phyloP scores from a whole-genome alignment of 2,329 filamentous ascomycete species.

The Xylaria hypoxylon region DNA sequence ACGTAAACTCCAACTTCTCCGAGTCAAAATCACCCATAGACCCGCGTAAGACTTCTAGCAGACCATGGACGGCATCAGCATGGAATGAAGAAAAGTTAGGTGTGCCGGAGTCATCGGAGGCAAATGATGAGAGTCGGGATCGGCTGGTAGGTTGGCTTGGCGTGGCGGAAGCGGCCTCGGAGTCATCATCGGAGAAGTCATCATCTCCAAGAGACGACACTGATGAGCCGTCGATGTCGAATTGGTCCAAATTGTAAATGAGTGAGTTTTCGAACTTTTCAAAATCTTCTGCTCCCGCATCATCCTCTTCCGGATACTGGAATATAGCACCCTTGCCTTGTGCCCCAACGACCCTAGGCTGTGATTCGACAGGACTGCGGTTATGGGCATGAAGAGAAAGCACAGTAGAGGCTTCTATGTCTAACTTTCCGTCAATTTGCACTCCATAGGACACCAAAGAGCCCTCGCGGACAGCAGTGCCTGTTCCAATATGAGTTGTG shows the following conservation, averaged over 20 bases:
- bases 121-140: slow-evolving; percentile 76
- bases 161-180: slow-evolving; percentile 66
- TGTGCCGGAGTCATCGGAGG: slow-evolving; percentile 76
- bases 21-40: slow-evolving; percentile 82
- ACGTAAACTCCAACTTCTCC: slow-evolving; percentile 89
- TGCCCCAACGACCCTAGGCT: slow-evolving; percentile 61
- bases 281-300: slow-evolving; percentile 63
- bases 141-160: slow-evolving; percentile 71
- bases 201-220: slow-evolving; percentile 72
- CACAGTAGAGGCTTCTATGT: slow-evolving; percentile 53
- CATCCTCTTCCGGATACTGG: slow-evolving; percentile 60
- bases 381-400: slow-evolving; percentile 55
- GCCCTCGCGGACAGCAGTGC: slow-evolving; percentile 76
- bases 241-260: slow-evolving; percentile 64
- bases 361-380: slow-evolving; percentile 54
- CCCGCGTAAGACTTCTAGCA: slow-evolving; percentile 86
- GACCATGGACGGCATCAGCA: slow-evolving; percentile 83
- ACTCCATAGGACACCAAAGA: slow-evolving; percentile 85
- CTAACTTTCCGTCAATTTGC: slow-evolving; percentile 72
- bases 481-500: slow-evolving; percentile 76
- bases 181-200: slow-evolving; percentile 73
- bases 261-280: slow-evolving; percentile 66
- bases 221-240: slow-evolving; percentile 66
- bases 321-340: slow-evolving; percentile 64
- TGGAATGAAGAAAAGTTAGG: slow-evolving; percentile 75